A percentile compares a stretch with the other conserved stretches of the same genome.
These are phyloP conservation scores for Tulasnella sp. DNA, from an alignment of 768 basidiomycete species.

Conservation along the genomic window DNA sequence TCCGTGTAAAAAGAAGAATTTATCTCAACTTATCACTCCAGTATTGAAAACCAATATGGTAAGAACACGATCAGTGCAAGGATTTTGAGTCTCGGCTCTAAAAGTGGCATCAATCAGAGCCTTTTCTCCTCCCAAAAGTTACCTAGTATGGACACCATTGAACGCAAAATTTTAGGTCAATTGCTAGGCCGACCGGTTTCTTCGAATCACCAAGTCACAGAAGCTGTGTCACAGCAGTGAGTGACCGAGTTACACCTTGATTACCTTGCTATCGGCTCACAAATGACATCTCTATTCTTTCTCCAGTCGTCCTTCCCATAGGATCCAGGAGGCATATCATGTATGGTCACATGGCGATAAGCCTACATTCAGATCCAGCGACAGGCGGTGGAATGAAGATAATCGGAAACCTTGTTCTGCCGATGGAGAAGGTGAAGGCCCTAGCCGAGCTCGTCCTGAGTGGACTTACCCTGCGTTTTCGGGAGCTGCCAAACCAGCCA, in stretches of 20 bases:
- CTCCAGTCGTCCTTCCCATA: too few species aligned
- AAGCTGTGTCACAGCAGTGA: too few species aligned
- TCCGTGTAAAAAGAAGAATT: slow-evolving; percentile 24
- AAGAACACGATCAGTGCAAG: slow-evolving; percentile 21
- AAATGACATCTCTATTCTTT: too few species aligned
- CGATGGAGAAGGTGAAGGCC: background rate
- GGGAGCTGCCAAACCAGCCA: background rate
- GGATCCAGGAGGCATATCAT: too few species aligned
- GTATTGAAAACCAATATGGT: slow-evolving; percentile 35
- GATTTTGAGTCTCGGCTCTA: background rate
- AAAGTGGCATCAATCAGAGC: slow-evolving; percentile 16
- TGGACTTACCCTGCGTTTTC: background rate
- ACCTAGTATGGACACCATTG: slow-evolving; percentile 31
- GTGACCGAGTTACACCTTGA: too few species aligned
- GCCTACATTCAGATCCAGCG: background rate
- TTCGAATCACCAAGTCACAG: too few species aligned
- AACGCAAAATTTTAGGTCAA: slow-evolving; percentile 38
- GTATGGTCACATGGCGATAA: too few species aligned
- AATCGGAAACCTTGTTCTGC: background rate
- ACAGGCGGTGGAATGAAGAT: background rate
- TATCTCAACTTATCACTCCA: slow-evolving; percentile 46
- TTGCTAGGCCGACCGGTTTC: slow-evolving; percentile 35
- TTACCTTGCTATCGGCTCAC: too few species aligned
- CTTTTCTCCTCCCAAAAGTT: slow-evolving; percentile 37
- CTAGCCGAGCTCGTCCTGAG: background rate